Evolutionary conservation across 768 basidiomycete genomes (phyloP), one percentile per base, ranked within the genome.

Genomic region (Lentinula detonsa): DNA sequence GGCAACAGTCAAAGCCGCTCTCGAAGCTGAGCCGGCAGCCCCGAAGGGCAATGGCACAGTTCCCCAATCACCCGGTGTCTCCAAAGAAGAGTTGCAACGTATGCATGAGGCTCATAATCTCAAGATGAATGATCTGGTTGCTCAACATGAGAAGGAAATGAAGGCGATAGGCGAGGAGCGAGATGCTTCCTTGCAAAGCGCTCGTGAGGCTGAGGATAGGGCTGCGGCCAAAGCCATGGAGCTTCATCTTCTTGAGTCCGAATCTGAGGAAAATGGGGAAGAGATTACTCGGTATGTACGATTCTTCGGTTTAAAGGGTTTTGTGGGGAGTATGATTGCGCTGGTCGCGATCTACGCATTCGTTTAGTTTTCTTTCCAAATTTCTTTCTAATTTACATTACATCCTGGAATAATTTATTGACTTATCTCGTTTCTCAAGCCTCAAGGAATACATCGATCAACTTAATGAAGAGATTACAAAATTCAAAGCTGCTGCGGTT

Each of bases 71-170:
- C 74, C 78, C 8, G 81, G 77, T 15, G 84, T 91, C 7, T 83
- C 90, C 39, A 87, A 85, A 65, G 91, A 91, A 64, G 91, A 94
- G 60, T 73, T 95, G 43, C 84, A 86, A 69, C 82, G 79, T 67
- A 73, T 91, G 68, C 89, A 94, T 64, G 88, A 91, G 70, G 93
- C 93, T 5, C 93, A 95, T 71, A 90, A 89, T 69, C 77, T 88
- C 63, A 93, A 88, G 76, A 70, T 95, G 65, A 76, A 86, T 56
- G 91, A 93, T 72, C 64, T 93, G 59, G 78, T 88, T 69, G 85
- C 86, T 15, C 83, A 81, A 21, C 84, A 90, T 67, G 84, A 85
- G 34, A 85, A 85, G 65, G 76, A 75, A 31, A 69, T 85, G 52
- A 82, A 81, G 65, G 75, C 65, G 42, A 58, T 87, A 54, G 79